phyloP scores from a whole-genome alignment of 2,329 filamentous ascomycete species.

The Penicillium sp. region DNA sequence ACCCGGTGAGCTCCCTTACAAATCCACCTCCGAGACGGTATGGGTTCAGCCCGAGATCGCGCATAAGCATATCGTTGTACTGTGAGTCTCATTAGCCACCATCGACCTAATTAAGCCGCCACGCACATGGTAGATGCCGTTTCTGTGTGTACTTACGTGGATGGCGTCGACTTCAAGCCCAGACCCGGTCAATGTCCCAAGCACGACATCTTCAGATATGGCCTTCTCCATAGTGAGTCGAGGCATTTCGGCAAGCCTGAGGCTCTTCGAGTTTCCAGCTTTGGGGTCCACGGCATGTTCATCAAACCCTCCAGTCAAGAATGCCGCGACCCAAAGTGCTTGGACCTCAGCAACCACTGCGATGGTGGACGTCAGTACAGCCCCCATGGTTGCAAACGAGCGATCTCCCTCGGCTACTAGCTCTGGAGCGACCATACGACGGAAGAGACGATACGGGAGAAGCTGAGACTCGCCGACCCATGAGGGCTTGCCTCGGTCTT shows the following conservation, averaged over 20 bases:
- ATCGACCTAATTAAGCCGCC: neutral
- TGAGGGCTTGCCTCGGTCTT: constrained; percentile 2
- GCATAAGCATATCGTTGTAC: constrained; percentile 31
- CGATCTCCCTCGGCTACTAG: constrained; percentile 26
- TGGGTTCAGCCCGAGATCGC: constrained; percentile 28
- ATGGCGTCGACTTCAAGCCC: constrained; percentile 27
- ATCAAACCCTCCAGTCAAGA: constrained; percentile 26
- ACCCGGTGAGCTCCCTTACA: constrained; percentile 23
- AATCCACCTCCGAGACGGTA: constrained; percentile 23
- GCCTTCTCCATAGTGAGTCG: constrained; percentile 9
- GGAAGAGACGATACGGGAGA: constrained; percentile 25
- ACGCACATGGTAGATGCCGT: neutral
- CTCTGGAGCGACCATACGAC: constrained; percentile 27
- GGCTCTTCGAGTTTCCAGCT: neutral
- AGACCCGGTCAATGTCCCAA: constrained; percentile 23
- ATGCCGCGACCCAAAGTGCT: constrained; percentile 28
- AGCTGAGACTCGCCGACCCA: constrained; percentile 3
- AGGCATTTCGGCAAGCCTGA: constrained; percentile 8
- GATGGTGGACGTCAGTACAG: constrained; percentile 23
- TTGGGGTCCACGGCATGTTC: neutral
- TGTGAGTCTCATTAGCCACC: constrained; percentile 6
- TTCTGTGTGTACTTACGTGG: constrained; percentile 12
- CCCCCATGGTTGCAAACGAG: constrained; percentile 23
- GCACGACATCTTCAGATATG: constrained; percentile 27
- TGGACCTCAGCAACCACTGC: constrained; percentile 29